Evolutionary conservation across 2,329 filamentous ascomycete species (phyloP).

Genomic region (Pseudopyricularia cyperi): DNA sequence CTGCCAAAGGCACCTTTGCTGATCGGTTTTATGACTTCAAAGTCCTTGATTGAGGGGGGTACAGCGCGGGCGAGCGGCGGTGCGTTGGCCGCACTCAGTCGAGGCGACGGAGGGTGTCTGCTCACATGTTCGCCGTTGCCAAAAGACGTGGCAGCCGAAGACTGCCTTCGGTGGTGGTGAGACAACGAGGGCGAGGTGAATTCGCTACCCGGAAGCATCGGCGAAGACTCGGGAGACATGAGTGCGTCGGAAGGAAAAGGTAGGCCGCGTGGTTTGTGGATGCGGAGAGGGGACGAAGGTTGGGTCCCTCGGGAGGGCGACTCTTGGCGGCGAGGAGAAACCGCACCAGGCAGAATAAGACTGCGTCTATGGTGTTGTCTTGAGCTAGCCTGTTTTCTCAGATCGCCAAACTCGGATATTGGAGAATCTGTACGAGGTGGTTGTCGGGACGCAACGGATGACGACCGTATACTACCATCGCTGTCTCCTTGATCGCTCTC

Average conservation of each 20-base stretch:
- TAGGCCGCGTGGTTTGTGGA: slow-evolving; percentile 62
- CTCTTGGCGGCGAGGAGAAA: slow-evolving; percentile 73
- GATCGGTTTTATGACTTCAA: slow-evolving; percentile 98
- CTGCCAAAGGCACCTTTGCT: slow-evolving; percentile 98
- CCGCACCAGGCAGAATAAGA: slow-evolving; percentile 64
- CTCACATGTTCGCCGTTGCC: slow-evolving; percentile 25
- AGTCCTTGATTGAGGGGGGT: slow-evolving; percentile 95
- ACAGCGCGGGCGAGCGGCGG: slow-evolving; percentile 79
- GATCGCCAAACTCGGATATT: slow-evolving; percentile 67
- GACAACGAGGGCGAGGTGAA: slow-evolving; percentile 48
- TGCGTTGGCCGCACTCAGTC: slow-evolving; percentile 59
- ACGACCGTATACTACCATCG: slow-evolving; percentile 76
- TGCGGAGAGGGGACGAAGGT: slow-evolving; percentile 73
- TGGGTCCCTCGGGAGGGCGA: slow-evolving; percentile 59
- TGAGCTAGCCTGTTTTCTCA: slow-evolving; percentile 65
- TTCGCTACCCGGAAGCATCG: slow-evolving; percentile 71
- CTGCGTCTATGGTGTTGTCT: slow-evolving; percentile 79
- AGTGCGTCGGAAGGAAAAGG: slow-evolving; percentile 49
- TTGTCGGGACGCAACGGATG: slow-evolving; percentile 55
- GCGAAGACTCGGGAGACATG: slow-evolving; percentile 79
- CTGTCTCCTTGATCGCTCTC: slow-evolving; percentile 80
- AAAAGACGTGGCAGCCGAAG: slow-evolving; percentile 71
- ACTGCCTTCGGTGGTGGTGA: slow-evolving; percentile 77
- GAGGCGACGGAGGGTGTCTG: slow-evolving; percentile 68
- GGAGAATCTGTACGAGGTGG: slow-evolving; percentile 76